Conservation (phyloP, 208 protist species). For the Angomonas ambiguus region DNA sequence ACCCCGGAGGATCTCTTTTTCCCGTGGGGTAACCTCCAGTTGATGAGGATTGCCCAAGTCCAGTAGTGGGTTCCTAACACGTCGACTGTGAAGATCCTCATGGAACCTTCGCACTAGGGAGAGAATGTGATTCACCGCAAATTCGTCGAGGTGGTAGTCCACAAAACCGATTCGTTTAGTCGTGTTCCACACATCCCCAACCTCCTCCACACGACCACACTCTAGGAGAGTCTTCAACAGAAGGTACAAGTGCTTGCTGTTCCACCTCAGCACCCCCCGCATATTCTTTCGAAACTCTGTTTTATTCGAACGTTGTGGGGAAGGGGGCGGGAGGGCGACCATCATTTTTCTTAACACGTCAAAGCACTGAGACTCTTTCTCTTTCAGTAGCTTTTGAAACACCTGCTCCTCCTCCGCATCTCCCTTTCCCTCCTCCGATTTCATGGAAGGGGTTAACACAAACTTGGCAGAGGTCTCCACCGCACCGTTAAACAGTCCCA, state of each 20-base stretch:
- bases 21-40: not conserved
- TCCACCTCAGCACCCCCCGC: conserved; percentile 62
- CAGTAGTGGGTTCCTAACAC: not conserved
- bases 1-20: not conserved
- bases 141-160: conserved; percentile 50
- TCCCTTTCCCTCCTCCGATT: not conserved
- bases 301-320: not conserved
- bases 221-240: conserved; percentile 63
- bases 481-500: conserved; percentile 45
- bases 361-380: conserved; percentile 29
- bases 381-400: not conserved
- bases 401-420: conserved; percentile 8
- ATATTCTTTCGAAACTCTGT: conserved; percentile 14
- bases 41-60: not conserved
- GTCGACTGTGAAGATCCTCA: conserved; percentile 7
- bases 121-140: conserved; percentile 52
- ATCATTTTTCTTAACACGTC: conserved; percentile 26
- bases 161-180: conserved; percentile 66
- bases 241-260: conserved; percentile 59
- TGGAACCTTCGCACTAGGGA: conserved; percentile 26
- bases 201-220: conserved; percentile 36
- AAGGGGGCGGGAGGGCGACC: conserved; percentile 23
- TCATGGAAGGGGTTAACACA: conserved; percentile 2
- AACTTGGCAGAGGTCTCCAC: conserved; percentile 22
- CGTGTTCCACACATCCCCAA: conserved; percentile 55